Evolutionary conservation across 257 asterid genomes (phyloP).

Genomic region (Rehmannia glutinosa): DNA sequence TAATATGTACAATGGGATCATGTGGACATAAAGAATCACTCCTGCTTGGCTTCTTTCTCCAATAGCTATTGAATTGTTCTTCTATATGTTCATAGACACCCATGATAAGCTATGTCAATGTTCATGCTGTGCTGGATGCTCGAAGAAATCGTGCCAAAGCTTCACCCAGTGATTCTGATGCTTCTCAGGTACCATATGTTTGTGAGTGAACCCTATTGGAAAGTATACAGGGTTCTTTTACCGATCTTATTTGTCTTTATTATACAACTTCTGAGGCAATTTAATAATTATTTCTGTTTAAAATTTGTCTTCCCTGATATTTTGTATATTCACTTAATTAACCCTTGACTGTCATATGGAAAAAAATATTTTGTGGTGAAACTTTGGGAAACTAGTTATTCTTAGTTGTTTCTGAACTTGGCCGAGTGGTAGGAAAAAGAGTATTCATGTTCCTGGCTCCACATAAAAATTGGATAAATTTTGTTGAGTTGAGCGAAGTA

Average conservation of each 20-base stretch:
- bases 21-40: background rate
- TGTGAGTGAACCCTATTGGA: background rate
- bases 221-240: background rate
- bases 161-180: conserved; percentile 76
- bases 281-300: background rate
- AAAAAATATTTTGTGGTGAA: background rate
- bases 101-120: conserved; percentile 92
- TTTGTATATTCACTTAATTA: background rate
- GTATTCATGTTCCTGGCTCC: conserved; percentile 1
- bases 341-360: background rate
- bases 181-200: conserved; percentile 69
- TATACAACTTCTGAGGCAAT: background rate
- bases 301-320: background rate
- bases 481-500: conserved; percentile 11
- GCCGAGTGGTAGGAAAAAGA: conserved; percentile 2
- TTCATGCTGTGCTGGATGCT: conserved; percentile 91
- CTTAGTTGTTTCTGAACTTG: background rate
- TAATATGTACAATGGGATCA: background rate
- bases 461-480: background rate
- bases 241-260: background rate
- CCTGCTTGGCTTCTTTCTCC: background rate
- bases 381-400: background rate
- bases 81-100: conserved; percentile 61
- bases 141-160: conserved; percentile 89
- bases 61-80: background rate